These are phyloP conservation scores for Pterulicium gracile DNA, from an alignment of 1,284 basidiomycete species.

Conservation along the genomic window DNA sequence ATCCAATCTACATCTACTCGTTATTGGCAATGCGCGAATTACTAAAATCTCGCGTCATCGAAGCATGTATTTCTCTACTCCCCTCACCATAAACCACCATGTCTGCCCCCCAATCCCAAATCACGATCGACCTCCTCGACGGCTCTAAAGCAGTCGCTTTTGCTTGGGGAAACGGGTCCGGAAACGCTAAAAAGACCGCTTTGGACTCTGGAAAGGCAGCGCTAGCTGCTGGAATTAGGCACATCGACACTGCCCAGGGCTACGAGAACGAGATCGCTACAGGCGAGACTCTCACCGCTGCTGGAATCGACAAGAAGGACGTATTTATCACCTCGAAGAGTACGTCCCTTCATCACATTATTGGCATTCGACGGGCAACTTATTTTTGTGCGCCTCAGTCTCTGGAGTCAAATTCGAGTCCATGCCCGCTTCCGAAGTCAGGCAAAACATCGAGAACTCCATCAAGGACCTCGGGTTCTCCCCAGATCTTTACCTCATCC, in stretches of 20 bases:
- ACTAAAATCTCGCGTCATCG: too few relatives aligned
- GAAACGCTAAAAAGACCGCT: conserved; percentile 20
- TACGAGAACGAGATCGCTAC: conserved; percentile 27
- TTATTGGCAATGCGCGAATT: too few relatives aligned
- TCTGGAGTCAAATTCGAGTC: conserved; percentile 4
- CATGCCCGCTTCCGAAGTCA: conserved; percentile 16
- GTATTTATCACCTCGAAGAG: conserved; percentile 28
- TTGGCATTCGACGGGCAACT: background rate
- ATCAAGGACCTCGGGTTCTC: conserved; percentile 27
- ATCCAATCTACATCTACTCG: too few relatives aligned
- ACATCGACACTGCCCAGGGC: conserved; percentile 32
- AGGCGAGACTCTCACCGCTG: conserved; percentile 14
- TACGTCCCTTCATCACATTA: conserved; percentile 6
- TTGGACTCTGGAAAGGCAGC: conserved; percentile 25
- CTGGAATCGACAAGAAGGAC: conserved; percentile 17
- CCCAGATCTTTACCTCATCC: conserved; percentile 34
- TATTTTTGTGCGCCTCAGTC: background rate
- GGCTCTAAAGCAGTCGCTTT: conserved; percentile 20
- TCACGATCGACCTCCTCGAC: background rate
- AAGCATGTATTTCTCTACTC: background rate
- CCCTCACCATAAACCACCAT: background rate
- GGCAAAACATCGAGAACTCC: conserved; percentile 20
- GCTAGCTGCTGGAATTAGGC: conserved; percentile 25
- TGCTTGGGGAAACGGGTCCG: conserved; percentile 29
- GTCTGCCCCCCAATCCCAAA: background rate